Base-by-base conservation (phyloP, 768 basidiomycete genomes). In the Pulveroboletus sp. region DNA sequence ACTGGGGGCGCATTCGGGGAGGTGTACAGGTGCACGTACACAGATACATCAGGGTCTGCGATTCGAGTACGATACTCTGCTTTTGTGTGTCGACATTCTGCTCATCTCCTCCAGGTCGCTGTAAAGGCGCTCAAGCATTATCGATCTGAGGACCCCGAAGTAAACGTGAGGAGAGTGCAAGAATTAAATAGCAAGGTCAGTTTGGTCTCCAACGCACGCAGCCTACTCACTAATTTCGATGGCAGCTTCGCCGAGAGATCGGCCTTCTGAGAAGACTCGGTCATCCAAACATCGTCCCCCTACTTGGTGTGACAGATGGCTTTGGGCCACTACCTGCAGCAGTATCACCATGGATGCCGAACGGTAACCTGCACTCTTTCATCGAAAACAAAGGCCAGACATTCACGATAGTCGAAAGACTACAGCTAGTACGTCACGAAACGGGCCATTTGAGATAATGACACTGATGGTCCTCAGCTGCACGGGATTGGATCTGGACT, bases 191-290 rank as follows among this genome's bases (percentile, higher is more conserved):
- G 6, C 38, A 39, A 39, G 11, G 21, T 39, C 21, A 7, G 38
- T 39, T 21, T 2, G 11, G 13, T 24, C 10, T 11, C 6, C 7
- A 7, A 13, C 6, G 21, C 21, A 21, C 13, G 21, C 13, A 3
- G 18, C 11, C 14, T 10, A 17, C 10, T 6, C 15, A 10, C 9
- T 28, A 6, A 38, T 11, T 3, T n/a, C 2, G 14, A 13, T 43
- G 10, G 7, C 15, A 36, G 49, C 1, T 53, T 27, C 49, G 38
- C 0, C 17, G 42, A 5, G 49, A 53, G 8, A 31, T 53, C 3
- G 41, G 41, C 4, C 42, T 51, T n/a, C 35, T 33, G 26, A 51
- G 49, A 39, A 51, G 48, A 39, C 42, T 53, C 27, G 31, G 43
- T 13, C 51, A 43, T 8, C 17, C n/a, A 7, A 49, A 49, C 5